Evolutionary conservation across 177 flowering plant species (phyloP).

Genomic region (Vitis hybrid): DNA sequence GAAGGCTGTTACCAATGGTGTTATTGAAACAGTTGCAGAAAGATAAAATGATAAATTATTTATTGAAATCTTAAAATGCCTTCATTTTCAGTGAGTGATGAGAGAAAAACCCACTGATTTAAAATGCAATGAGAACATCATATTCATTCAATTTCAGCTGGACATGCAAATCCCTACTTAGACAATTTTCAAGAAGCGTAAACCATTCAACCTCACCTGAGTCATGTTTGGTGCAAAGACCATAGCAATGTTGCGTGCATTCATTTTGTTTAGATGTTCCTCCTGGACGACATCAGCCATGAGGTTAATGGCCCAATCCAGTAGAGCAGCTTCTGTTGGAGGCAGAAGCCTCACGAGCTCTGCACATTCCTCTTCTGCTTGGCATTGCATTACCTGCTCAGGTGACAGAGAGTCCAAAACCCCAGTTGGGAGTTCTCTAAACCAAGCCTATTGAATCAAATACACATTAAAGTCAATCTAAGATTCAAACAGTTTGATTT

Average conservation of each 20-base stretch:
- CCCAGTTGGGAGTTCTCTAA: constrained; percentile 83
- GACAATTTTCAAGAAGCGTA: not conserved
- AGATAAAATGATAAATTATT: not conserved
- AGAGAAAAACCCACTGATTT: too few species aligned
- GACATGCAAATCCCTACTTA: not conserved
- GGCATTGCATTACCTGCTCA: constrained; percentile 76
- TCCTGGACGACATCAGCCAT: constrained; percentile 83
- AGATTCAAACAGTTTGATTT: not conserved
- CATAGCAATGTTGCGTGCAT: constrained; percentile 81
- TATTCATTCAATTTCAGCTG: not conserved
- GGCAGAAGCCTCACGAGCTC: constrained; percentile 64
- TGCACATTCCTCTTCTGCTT: constrained; percentile 69
- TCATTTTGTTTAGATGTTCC: constrained; percentile 79
- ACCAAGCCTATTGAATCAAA: constrained; percentile 66
- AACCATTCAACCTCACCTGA: constrained; percentile 41
- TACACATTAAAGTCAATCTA: not conserved
- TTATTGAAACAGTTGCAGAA: not conserved
- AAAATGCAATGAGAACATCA: not conserved
- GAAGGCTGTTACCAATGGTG: not conserved
- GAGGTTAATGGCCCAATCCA: constrained; percentile 83
- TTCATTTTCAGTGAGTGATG: too few species aligned
- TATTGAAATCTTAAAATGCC: not conserved
- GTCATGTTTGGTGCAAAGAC: constrained; percentile 96
- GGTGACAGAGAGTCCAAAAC: constrained; percentile 68
- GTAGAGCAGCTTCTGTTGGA: constrained; percentile 71